Base-by-base conservation (phyloP, 805 yeast species). In the Nematodospora valgi region DNA sequence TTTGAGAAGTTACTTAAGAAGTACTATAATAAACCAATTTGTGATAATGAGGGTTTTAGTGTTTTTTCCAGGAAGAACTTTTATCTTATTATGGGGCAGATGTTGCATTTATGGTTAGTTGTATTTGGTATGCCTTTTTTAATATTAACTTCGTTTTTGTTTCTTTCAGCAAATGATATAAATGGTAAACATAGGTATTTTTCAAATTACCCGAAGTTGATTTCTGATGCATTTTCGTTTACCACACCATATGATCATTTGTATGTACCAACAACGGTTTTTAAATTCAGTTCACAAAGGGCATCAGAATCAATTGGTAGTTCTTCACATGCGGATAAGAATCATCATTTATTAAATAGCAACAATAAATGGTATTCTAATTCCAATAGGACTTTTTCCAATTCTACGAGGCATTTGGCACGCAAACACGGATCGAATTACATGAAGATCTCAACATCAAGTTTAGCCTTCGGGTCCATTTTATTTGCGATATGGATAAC, bases 61-160 rank as follows among this genome's bases (percentile, higher is more conserved):
- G 10, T 29, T 6, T n/a, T 32, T 23, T 41, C 44, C 13, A 33
- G n/a, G 23, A 58, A 56, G 30, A 52, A 55, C 27, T 7, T 48
- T 6, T 49, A 47, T 27, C 48, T 50, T 14, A 38, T 55, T 2
- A 11, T 60, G 6, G 78, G 78, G 4, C 45, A 57, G 18, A 10
- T 58, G 1, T 32, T 64, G 6, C 49, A 56, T 16, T 45, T 54
- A 12, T 63, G 62, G 32, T 47, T 70, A 38, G 43, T 52, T 15
- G 39, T 60, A 1, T 65, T 67, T 43, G 68, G 66, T 0, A 53
- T 60, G 18, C 78, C 80, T 1, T 64, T 72, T 32, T 51, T 74
- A 34, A 55, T 71, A 1, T 44, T 67, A 26, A 59, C 75, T 0
- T 38, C 53, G n/a, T 62, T 48, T 38, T 48, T 62, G 52, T 57